Percentiles rank a stretch among this genome's conserved stretches.
Evolutionary conservation across 169 alveolate species (phyloP).

Genomic region (Babesia ovis): DNA sequence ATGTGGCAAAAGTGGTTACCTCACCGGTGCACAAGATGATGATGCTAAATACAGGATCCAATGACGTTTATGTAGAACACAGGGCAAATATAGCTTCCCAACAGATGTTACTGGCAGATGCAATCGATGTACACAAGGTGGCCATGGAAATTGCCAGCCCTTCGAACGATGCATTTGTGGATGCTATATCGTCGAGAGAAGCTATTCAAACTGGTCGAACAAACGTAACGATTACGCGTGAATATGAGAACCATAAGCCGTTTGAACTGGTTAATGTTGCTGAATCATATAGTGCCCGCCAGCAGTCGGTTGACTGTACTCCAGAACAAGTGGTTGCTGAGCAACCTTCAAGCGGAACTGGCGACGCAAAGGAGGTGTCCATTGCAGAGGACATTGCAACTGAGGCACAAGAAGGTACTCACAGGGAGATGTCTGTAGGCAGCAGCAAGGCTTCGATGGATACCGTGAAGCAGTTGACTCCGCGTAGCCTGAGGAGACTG

Average conservation of each 20-base stretch:
- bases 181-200: neutral
- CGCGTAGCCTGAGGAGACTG: slow-evolving; percentile 2
- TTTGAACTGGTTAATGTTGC: neutral
- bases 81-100: neutral
- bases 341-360: neutral
- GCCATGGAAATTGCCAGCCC: neutral
- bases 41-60: neutral
- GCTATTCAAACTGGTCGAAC: neutral
- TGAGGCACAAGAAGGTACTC: neutral
- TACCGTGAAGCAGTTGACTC: neutral
- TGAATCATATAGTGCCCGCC: neutral
- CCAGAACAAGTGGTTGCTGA: neutral
- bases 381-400: too few species aligned
- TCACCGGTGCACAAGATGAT: slow-evolving; percentile 5
- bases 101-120: slow-evolving; percentile 1
- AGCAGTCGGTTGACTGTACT: neutral
- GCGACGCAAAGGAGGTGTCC: neutral
- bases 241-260: slow-evolving; percentile 13
- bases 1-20: neutral
- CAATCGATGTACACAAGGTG: neutral
- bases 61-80: neutral
- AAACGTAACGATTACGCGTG: slow-evolving; percentile 10
- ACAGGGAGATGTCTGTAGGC: neutral
- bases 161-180: neutral
- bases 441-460: neutral